Conservation (phyloP, 192 early-diverging fungal genomes). For the Coemansia sp. region DNA sequence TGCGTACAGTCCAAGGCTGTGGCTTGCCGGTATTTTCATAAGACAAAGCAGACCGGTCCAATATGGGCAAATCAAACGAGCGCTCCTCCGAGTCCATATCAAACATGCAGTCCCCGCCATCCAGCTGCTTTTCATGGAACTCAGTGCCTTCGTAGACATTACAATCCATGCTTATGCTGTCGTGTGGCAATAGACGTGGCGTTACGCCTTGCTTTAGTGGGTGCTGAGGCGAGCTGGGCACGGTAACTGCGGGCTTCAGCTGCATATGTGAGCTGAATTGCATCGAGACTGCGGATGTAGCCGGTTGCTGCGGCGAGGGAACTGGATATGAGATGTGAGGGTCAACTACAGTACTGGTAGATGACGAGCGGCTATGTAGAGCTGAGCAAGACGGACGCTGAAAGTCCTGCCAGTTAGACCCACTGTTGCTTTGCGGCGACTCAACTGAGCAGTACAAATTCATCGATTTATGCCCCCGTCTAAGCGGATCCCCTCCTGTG, state of each 20-base stretch:
- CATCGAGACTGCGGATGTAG: slow-evolving; percentile 12
- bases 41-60: slow-evolving; percentile 19
- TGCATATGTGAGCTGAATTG: neutral
- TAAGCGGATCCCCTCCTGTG: neutral
- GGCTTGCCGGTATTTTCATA: slow-evolving; percentile 30
- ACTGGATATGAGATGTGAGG: slow-evolving; percentile 3
- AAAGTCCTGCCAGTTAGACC: slow-evolving; percentile 11
- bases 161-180: slow-evolving; percentile 8
- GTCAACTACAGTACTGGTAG: slow-evolving; percentile 29
- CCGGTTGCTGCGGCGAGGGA: slow-evolving; percentile 9
- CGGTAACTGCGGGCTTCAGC: slow-evolving; percentile 4
- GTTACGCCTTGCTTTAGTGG: slow-evolving; percentile 3
- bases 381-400: slow-evolving; percentile 5
- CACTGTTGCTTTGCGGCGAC: slow-evolving; percentile 7
- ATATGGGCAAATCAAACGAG: neutral
- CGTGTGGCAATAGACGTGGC: slow-evolving; percentile 7
- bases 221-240: slow-evolving; percentile 12
- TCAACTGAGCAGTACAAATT: slow-evolving; percentile 6
- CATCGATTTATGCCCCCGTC: neutral
- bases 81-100: slow-evolving; percentile 40
- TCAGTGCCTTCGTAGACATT: neutral
- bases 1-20: slow-evolving; percentile 44
- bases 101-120: slow-evolving; percentile 26
- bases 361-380: slow-evolving; percentile 36
- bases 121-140: slow-evolving; percentile 6